Conservation (phyloP, 306 rosid species). For the Rosa persica region DNA sequence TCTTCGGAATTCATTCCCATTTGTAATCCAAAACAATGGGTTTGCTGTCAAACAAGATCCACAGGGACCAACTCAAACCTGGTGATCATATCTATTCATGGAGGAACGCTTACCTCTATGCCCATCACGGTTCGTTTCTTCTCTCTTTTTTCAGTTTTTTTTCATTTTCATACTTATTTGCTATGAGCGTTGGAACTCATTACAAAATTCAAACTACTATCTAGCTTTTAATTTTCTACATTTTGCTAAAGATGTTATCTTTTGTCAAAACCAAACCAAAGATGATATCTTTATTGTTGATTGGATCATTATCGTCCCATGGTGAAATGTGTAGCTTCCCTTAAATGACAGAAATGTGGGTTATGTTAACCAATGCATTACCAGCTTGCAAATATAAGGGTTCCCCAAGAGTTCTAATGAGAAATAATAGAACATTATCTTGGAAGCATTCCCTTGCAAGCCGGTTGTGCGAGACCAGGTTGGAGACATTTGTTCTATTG, state of each 20-base stretch:
- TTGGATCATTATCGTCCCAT: neutral
- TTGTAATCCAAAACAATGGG: slow-evolving; percentile 42
- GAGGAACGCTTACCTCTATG: slow-evolving; percentile 62
- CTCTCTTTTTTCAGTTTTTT: neutral
- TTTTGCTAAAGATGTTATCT: too few relatives aligned
- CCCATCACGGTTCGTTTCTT: slow-evolving; percentile 65
- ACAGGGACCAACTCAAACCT: slow-evolving; percentile 41
- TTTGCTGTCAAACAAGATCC: slow-evolving; percentile 57
- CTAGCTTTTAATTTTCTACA: neutral
- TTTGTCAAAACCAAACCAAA: neutral
- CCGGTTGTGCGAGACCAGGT: too few relatives aligned
- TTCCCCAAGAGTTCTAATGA: too few relatives aligned
- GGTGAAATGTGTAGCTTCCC: too few relatives aligned
- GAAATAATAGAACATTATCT: too few relatives aligned
- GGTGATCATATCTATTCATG: slow-evolving; percentile 88
- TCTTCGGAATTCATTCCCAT: neutral
- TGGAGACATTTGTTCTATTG: too few relatives aligned
- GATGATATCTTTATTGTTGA: neutral
- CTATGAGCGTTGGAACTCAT: too few relatives aligned
- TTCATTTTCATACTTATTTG: too few relatives aligned
- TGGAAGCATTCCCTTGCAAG: too few relatives aligned
- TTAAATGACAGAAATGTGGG: neutral
- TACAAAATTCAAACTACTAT: too few relatives aligned
- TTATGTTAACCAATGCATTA: too few relatives aligned
- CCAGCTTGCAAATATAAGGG: too few relatives aligned